Conservation (phyloP, 2,329 filamentous ascomycete genomes). For the Aspergillus fructus region DNA sequence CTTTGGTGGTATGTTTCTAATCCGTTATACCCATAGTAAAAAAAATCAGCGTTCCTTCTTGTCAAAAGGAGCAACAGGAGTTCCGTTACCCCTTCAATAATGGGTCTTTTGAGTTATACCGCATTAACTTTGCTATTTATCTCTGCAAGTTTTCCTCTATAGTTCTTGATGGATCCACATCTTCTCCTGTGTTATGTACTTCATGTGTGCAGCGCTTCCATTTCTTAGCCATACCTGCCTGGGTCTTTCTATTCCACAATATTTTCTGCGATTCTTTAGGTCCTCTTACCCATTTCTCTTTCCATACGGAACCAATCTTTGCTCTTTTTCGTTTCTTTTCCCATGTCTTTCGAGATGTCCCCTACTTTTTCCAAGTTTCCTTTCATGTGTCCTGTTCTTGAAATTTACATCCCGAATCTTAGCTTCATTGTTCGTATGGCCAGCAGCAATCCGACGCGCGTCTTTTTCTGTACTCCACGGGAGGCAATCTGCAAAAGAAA, state of each 20-base stretch:
- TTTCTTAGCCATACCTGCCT: conserved; percentile 39
- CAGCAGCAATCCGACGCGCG: conserved; percentile 37
- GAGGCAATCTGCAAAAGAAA: conserved; percentile 48
- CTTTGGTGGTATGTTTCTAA: conserved; percentile 3
- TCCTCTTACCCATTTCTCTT: conserved; percentile 13
- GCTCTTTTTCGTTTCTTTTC: conserved; percentile 3
- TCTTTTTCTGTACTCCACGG: conserved; percentile 38
- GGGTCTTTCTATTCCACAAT: conserved; percentile 27
- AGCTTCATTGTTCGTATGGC: conserved; percentile 37
- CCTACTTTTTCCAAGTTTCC: conserved; percentile 10
- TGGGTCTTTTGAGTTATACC: conserved; percentile 39
- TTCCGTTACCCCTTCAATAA: conserved; percentile 42
- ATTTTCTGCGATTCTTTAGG: conserved; percentile 14
- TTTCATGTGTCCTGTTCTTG: conserved; percentile 8
- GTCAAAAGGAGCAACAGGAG: conserved; percentile 45
- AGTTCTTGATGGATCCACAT: conserved; percentile 44
- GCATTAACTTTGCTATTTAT: conserved; percentile 37
- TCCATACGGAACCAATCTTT: conserved; percentile 5
- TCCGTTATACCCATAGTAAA: conserved; percentile 22
- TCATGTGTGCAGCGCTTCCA: conserved; percentile 41
- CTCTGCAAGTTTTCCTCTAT: conserved; percentile 36
- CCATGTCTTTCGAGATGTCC: conserved; percentile 8
- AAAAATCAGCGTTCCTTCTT: conserved; percentile 38
- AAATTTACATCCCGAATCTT: conserved; percentile 22
- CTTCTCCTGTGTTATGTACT: conserved; percentile 43